phyloP scores from a whole-genome alignment of 345 rosid species.

The Salix caprea region DNA sequence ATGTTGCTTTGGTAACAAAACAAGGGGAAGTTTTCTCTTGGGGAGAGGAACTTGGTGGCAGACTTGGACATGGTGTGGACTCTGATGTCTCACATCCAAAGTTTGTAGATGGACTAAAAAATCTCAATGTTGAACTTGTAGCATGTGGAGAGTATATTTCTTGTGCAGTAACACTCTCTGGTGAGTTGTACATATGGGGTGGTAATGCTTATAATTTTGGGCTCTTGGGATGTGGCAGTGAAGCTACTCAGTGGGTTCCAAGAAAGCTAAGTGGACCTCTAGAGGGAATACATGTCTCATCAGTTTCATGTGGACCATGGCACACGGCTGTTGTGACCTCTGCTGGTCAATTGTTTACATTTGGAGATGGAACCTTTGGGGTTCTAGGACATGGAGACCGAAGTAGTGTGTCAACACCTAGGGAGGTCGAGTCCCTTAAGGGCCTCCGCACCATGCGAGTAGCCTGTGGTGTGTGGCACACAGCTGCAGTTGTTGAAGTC shows the following conservation, averaged over 20 bases:
- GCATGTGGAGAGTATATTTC: slow-evolving; percentile 74
- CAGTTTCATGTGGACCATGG: slow-evolving; percentile 73
- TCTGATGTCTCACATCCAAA: slow-evolving; percentile 53
- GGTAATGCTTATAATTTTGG: slow-evolving; percentile 51
- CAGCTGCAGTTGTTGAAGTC: slow-evolving; percentile 61
- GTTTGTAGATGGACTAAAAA: slow-evolving; percentile 42
- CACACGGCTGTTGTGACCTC: slow-evolving; percentile 66
- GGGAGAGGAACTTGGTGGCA: slow-evolving; percentile 34
- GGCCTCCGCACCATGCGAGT: slow-evolving; percentile 54
- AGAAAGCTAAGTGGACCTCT: slow-evolving; percentile 48
- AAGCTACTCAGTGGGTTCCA: slow-evolving; percentile 59
- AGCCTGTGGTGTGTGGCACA: slow-evolving; percentile 82
- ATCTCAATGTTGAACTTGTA: slow-evolving; percentile 43
- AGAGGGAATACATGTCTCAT: slow-evolving; percentile 60
- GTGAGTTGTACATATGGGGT: slow-evolving; percentile 70
- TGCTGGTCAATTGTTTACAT: slow-evolving; percentile 64
- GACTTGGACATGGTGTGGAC: slow-evolving; percentile 59
- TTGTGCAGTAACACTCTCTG: slow-evolving; percentile 63
- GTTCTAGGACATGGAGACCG: slow-evolving; percentile 76
- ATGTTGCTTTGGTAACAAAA: slow-evolving; percentile 19
- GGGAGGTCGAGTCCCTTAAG: slow-evolving; percentile 60
- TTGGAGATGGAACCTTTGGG: slow-evolving; percentile 83
- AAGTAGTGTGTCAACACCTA: slow-evolving; percentile 37
- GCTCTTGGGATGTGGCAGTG: slow-evolving; percentile 54
- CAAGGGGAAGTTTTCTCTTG: slow-evolving; percentile 24